A percentile compares a stretch with the other conserved stretches of the same genome.
Evolutionary conservation across 1,284 basidiomycete genomes (phyloP).

Genomic region (Marasmius sp.): DNA sequence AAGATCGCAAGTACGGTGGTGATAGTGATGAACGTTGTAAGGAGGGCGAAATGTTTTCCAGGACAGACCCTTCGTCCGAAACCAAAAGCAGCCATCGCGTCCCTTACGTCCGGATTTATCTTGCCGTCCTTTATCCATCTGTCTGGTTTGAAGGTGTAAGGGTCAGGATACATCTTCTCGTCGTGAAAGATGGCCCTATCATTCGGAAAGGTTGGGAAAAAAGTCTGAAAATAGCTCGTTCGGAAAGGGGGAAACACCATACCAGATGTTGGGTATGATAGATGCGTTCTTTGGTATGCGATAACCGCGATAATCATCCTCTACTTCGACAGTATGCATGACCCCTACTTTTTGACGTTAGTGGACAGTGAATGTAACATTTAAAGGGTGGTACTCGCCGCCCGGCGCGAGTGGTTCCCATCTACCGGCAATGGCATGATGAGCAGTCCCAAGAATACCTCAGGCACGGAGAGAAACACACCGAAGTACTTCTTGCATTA

Average conservation of each 20-base stretch:
- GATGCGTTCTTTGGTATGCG: neutral
- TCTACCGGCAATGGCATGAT: neutral
- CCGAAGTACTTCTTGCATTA: constrained; percentile 10
- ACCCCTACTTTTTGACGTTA: neutral
- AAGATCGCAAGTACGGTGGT: neutral
- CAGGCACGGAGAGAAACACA: constrained; percentile 1
- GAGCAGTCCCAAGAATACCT: neutral
- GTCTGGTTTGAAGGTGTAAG: neutral
- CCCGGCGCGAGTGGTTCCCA: neutral
- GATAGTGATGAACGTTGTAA: neutral
- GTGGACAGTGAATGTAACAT: neutral
- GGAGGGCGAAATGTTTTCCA: neutral
- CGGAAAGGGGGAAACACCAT: neutral
- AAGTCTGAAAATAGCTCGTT: neutral
- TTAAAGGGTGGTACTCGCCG: neutral
- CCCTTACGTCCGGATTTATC: neutral
- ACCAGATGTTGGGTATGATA: neutral
- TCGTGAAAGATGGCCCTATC: neutral
- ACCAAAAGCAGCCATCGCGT: neutral
- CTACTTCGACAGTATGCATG: neutral
- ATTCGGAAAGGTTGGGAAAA: neutral
- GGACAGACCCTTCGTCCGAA: neutral
- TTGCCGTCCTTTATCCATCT: neutral
- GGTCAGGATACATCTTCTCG: neutral
- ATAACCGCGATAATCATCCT: neutral